Evolutionary conservation across 805 yeast species (phyloP).

Genomic region (Lipomyces oligophaga): DNA sequence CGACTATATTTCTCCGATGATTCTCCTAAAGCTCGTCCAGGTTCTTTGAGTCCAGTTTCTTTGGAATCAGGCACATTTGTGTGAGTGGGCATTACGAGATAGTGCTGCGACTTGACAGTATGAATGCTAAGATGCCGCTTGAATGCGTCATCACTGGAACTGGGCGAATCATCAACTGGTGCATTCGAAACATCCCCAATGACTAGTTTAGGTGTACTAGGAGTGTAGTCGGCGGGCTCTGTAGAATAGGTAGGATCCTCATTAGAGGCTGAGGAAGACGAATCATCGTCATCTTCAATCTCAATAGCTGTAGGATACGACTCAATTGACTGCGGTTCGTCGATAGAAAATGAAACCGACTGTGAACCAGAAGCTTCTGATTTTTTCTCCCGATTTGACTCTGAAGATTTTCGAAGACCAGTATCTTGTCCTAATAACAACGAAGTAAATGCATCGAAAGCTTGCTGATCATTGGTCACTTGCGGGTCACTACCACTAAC

Average conservation of each 20-base stretch:
- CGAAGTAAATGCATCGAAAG: slow-evolving; percentile 27
- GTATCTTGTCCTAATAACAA: slow-evolving; percentile 21
- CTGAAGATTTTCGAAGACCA: too few relatives aligned
- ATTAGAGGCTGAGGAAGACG: not conserved
- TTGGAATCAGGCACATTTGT: not conserved
- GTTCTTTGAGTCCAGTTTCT: too few relatives aligned
- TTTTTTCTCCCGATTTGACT: too few relatives aligned
- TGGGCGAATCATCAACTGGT: not conserved
- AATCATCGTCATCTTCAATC: not conserved
- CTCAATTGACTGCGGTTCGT: too few relatives aligned
- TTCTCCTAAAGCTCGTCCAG: slow-evolving; percentile 1
- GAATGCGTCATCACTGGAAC: not conserved
- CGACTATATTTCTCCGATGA: slow-evolving; percentile 6
- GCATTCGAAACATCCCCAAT: too few relatives aligned
- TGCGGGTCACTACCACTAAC: too few relatives aligned
- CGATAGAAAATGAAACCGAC: too few relatives aligned
- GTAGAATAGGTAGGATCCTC: too few relatives aligned
- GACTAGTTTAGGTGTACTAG: too few relatives aligned
- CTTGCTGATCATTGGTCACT: slow-evolving; percentile 6
- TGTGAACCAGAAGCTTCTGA: too few relatives aligned
- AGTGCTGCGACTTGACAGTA: slow-evolving; percentile 18
- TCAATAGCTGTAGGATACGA: not conserved
- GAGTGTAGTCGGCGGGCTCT: too few relatives aligned
- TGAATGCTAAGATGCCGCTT: slow-evolving; percentile 8
- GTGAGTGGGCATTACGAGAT: slow-evolving; percentile 11